phyloP scores from a whole-genome alignment of 345 rosid species.

The Atalantia buxifolia region DNA sequence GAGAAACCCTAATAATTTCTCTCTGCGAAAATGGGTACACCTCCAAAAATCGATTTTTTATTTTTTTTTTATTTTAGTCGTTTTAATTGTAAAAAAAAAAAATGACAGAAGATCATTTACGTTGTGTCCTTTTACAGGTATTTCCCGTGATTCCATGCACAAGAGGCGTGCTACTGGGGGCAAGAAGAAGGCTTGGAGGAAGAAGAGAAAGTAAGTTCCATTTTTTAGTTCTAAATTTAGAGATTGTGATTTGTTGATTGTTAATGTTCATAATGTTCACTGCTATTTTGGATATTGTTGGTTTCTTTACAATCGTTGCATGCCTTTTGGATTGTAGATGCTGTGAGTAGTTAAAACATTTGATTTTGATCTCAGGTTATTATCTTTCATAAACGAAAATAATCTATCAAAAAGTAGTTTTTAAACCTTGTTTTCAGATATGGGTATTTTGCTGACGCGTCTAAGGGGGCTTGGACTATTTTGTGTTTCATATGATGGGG shows the following conservation, averaged over 20 bases:
- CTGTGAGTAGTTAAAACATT: neutral
- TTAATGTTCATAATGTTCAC: neutral
- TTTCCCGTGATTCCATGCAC: slow-evolving; percentile 89
- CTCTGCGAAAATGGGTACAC: slow-evolving; percentile 45
- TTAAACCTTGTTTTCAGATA: neutral
- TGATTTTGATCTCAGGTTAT: neutral
- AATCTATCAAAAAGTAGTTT: neutral
- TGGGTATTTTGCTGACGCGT: neutral
- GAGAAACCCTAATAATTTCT: slow-evolving; percentile 1
- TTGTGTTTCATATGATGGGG: neutral
- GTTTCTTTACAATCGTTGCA: neutral
- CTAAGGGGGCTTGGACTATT: neutral
- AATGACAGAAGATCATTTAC: neutral
- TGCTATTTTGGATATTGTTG: neutral
- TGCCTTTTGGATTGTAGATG: neutral
- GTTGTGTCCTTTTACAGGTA: slow-evolving; percentile 36
- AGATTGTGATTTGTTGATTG: neutral
- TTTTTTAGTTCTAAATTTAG: neutral
- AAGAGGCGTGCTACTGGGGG: slow-evolving; percentile 96
- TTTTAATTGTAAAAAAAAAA: neutral
- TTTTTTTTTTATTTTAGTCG: neutral
- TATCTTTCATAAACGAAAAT: neutral
- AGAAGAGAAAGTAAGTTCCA: slow-evolving; percentile 70
- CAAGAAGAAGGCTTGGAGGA: slow-evolving; percentile 89
- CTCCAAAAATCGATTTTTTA: neutral